Percentiles rank a stretch among this genome's conserved stretches.
phyloP scores from a whole-genome alignment of 192 early-diverging fungal species.

The Anaeromyces robustus region DNA sequence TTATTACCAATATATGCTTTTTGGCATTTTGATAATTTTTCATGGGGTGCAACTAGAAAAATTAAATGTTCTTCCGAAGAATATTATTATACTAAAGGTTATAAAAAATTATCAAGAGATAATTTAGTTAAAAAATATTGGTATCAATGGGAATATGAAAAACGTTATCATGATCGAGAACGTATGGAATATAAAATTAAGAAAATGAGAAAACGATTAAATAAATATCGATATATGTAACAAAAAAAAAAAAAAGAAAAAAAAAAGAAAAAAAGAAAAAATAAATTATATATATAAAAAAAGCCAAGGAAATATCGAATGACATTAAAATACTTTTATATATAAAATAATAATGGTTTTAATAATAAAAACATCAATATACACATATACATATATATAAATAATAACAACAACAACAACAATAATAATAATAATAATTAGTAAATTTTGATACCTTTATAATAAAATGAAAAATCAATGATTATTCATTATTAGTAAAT shows the following conservation, averaged over 20 bases:
- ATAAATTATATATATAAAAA: no score
- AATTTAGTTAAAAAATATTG: neutral
- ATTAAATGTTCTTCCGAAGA: neutral
- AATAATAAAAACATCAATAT: no score
- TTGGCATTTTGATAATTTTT: conserved; percentile 99
- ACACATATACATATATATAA: no score
- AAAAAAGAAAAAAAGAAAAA: no score
- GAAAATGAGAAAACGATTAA: neutral
- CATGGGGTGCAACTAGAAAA: conserved; percentile 54
- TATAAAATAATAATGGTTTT: no score
- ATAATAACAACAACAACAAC: no score
- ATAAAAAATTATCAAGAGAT: neutral
- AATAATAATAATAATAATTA: no score
- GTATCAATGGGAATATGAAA: neutral
- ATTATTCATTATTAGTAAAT: no score
- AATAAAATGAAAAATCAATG: no score
- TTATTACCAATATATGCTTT: conserved; percentile 60
- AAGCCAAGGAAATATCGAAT: no score
- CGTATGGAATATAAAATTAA: neutral
- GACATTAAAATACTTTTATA: no score
- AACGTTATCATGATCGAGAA: neutral
- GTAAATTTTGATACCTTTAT: no score
- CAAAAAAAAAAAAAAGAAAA: neutral
- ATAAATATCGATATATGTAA: neutral
- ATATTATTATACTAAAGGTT: neutral